Evolutionary conservation across 1,284 basidiomycete species (phyloP), one percentile per base, ranked within the genome.

Genomic region (Vanrija pseudolonga): DNA sequence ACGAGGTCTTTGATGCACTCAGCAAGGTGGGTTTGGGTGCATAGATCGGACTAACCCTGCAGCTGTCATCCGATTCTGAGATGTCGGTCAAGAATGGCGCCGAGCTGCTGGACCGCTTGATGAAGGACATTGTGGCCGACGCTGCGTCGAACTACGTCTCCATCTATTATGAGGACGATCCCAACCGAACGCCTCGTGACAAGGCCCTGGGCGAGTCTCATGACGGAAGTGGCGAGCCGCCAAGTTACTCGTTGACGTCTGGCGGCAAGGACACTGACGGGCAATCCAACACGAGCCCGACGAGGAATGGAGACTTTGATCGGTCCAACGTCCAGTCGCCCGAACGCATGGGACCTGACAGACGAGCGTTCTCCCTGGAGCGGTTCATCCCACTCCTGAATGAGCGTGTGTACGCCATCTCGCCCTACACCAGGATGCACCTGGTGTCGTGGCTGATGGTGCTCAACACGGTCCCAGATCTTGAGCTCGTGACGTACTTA

Each of bases 41-140:
- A 20, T 37, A n/a, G 41, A 50, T 11, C 28, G 42, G 18, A 44
- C 50, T 50, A 4, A 53, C n/a, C 9, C 22, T 12, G 49, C 66
- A 96, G 92, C 88, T 99, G 52, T 90, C 93, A 6, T 92, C 95
- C 39, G 96, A 99, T 73, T 89, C 92, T 0, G 96, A 98, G 66
- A 73, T 92, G 47, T 95, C 95, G 3, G 96, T 98, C 62, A 97
- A 97, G 83, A 98, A 98, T 69, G 96, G 95, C 8, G 94, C 95
- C 2, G 96, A 99, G 73, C 83, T 99, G n/a, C 83, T 98, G 51
- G 96, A 99, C 75, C 85, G 96, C 23, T 82, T 98, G 17, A 83
- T 99, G 68, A 98, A 98, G 73, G 96, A 99, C 66, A 95, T 98
- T 50, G 95, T 98, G 2, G 89, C 93, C 36, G 96, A 98, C 77